A percentile compares a stretch with the other conserved stretches of the same genome.
Evolutionary conservation across 2,329 filamentous ascomycete genomes (phyloP).

Genomic region (Trematosphaeria pertusa): DNA sequence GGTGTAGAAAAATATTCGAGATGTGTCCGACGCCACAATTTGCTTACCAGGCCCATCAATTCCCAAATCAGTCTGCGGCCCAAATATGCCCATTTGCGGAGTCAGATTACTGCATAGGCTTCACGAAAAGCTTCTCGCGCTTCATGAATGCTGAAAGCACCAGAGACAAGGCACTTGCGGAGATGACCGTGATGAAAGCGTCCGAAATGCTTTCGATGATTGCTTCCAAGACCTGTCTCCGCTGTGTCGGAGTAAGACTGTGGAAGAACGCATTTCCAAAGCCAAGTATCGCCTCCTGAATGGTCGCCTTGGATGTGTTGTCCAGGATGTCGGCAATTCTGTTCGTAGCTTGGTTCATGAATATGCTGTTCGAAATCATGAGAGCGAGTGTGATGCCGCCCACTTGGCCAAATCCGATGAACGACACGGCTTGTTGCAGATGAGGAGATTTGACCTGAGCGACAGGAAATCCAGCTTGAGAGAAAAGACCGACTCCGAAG

Average conservation of each 20-base stretch:
- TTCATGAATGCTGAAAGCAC: neutral
- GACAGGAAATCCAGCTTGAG: constrained; percentile 1
- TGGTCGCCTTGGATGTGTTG: too few species aligned
- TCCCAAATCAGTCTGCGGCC: too few species aligned
- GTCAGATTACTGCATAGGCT: too few species aligned
- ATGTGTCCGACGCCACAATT: too few species aligned
- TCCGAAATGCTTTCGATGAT: neutral
- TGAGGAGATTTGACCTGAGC: neutral
- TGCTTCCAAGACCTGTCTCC: neutral
- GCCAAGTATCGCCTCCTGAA: neutral
- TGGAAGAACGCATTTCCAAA: neutral
- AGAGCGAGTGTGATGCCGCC: neutral
- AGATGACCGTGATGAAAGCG: neutral
- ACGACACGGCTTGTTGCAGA: neutral
- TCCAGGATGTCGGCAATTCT: neutral
- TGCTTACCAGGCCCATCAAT: too few species aligned
- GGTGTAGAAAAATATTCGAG: too few species aligned
- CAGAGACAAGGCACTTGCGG: neutral
- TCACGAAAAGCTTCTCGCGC: too few species aligned
- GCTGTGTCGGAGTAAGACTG: neutral
- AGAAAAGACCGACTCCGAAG: constrained; percentile 9
- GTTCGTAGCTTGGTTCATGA: neutral
- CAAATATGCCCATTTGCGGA: too few species aligned
- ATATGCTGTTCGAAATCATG: neutral
- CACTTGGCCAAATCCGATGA: neutral